Conservation (phyloP, 768 basidiomycete genomes). For the Lepiota subincarnata region DNA sequence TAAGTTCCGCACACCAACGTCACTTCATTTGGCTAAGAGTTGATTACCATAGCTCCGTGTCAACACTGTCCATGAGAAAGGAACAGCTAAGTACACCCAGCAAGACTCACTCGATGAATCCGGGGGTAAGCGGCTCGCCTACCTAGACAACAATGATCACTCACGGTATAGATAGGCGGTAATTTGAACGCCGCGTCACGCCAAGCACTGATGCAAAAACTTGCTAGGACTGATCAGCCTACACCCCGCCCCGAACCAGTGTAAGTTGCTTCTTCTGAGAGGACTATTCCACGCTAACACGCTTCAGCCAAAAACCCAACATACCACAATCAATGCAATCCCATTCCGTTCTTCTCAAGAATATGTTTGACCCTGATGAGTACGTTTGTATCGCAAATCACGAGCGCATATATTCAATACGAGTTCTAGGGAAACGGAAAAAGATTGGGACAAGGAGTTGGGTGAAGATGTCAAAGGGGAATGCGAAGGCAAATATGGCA, state of each 20-base stretch:
- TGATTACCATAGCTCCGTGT: conserved; percentile 61
- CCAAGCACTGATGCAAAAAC: conserved; percentile 99
- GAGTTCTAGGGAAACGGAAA: conserved; percentile 77
- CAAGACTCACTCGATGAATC: conserved; percentile 85
- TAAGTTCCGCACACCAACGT: conserved; percentile 32
- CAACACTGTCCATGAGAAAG: conserved; percentile 91
- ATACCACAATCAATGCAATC: conserved; percentile 86
- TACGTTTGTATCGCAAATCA: conserved; percentile 33
- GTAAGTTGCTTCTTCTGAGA: conserved; percentile 36
- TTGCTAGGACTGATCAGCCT: conserved; percentile 86
- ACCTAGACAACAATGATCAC: neutral
- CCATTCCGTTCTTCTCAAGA: conserved; percentile 83
- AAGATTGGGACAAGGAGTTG: conserved; percentile 95
- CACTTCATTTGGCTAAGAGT: neutral
- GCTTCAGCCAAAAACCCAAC: conserved; percentile 61
- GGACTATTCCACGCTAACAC: conserved; percentile 16
- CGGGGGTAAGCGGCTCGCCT: conserved; percentile 53
- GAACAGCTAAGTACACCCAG: conserved; percentile 67
- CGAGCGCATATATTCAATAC: neutral
- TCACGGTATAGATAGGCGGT: conserved; percentile 61
- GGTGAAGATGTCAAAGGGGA: conserved; percentile 95
- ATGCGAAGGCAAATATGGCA: conserved; percentile 88
- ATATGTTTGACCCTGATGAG: conserved; percentile 99
- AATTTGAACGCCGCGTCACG: conserved; percentile 97
- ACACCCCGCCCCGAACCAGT: conserved; percentile 52